Evolutionary conservation across 805 yeast genomes (phyloP).

Genomic region (Metschnikowia dekortorum): DNA sequence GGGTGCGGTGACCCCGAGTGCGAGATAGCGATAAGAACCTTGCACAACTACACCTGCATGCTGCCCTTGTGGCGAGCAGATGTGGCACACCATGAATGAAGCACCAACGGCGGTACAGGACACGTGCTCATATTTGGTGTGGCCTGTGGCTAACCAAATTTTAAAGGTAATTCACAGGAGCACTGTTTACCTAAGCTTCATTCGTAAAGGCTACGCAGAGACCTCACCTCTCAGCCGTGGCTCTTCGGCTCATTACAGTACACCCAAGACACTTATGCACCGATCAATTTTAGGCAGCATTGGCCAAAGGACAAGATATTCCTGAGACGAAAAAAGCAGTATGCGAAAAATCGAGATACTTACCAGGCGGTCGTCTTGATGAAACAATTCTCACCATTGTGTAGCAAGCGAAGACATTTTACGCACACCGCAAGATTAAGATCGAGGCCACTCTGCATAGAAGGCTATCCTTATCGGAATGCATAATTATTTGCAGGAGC

Average conservation of each 20-base stretch:
- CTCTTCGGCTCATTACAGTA: too few relatives aligned
- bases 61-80: neutral
- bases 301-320: too few relatives aligned
- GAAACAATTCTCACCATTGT: neutral
- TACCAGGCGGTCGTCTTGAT: too few relatives aligned
- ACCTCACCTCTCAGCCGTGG: too few relatives aligned
- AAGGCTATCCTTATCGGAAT: constrained; percentile 1
- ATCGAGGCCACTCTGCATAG: neutral
- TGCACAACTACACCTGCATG: neutral
- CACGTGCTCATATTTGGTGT: neutral
- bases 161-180: neutral
- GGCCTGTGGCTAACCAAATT: neutral
- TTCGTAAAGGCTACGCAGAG: too few relatives aligned
- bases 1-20: neutral
- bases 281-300: too few relatives aligned
- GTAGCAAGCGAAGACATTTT: neutral
- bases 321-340: too few relatives aligned
- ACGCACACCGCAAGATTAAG: neutral
- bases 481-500: constrained; percentile 4
- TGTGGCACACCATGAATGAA: neutral
- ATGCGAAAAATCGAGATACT: too few relatives aligned
- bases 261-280: too few relatives aligned
- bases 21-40: constrained; percentile 2
- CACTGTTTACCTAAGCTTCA: too few relatives aligned
- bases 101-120: neutral